Evolutionary conservation across 2,329 filamentous ascomycete species (phyloP).

Genomic region (Thelonectria olida): DNA sequence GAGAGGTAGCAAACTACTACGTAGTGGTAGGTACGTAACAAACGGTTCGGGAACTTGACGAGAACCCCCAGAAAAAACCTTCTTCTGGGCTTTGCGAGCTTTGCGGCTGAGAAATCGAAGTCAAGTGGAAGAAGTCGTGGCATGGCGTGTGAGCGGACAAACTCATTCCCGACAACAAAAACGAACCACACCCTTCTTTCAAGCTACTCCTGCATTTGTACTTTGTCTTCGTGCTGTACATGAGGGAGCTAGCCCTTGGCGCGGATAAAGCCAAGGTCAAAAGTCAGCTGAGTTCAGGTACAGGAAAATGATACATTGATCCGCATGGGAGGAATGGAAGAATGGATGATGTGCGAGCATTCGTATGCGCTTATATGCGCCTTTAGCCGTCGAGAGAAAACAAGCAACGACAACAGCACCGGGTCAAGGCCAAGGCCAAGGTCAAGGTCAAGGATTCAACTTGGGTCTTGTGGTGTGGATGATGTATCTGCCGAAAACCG

Average conservation of each 20-base stretch:
- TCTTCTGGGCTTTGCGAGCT: no score
- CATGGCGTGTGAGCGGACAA: neutral
- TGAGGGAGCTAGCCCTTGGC: neutral
- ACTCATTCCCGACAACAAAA: conserved; percentile 2
- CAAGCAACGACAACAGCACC: neutral
- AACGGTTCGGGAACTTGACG: no score
- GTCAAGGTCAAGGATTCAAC: neutral
- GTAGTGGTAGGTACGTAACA: no score
- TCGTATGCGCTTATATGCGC: conserved; percentile 10
- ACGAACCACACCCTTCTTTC: conserved; percentile 3
- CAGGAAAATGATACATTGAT: neutral
- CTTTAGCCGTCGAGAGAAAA: conserved; percentile 2
- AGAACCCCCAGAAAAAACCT: no score
- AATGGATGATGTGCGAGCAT: no score
- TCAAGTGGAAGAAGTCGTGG: neutral
- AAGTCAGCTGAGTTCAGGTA: neutral
- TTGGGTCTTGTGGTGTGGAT: neutral
- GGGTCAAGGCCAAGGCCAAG: neutral
- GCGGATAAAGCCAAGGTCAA: neutral
- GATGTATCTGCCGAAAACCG: neutral
- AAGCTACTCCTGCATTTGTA: no score
- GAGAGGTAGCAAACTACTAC: no score
- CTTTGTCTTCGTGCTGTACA: no score
- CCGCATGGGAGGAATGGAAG: neutral
- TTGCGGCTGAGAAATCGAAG: neutral